A percentile compares a stretch with the other conserved stretches of the same genome.
Evolutionary conservation across 306 rosid genomes (phyloP).

Genomic region (Cucumis melo): DNA sequence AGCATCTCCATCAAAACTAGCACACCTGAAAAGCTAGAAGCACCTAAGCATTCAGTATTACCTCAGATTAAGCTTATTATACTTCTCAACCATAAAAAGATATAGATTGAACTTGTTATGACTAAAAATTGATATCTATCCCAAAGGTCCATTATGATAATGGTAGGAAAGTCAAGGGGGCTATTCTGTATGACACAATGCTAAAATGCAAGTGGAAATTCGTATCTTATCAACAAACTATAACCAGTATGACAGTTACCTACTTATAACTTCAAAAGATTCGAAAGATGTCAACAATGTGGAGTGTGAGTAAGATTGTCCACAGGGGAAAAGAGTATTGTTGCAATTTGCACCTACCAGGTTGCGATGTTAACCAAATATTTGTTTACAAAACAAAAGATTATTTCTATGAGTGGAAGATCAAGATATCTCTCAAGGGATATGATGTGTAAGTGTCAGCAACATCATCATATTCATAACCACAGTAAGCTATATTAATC

Average conservation of each 20-base stretch:
- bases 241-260: background rate
- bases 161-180: background rate
- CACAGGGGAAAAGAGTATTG: background rate
- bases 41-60: constrained; percentile 13
- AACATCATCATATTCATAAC: background rate
- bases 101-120: background rate
- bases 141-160: background rate
- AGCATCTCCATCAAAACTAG: constrained; percentile 97
- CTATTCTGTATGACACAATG: background rate
- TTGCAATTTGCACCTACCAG: background rate
- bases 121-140: background rate
- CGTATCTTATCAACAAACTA: background rate
- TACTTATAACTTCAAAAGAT: background rate
- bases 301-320: background rate
- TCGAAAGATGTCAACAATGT: background rate
- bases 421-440: background rate
- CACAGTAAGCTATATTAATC: background rate
- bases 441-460: background rate
- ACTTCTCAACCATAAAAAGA: background rate
- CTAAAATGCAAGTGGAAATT: background rate
- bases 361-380: background rate
- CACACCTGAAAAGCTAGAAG: constrained; percentile 79
- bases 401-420: background rate
- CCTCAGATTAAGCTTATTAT: background rate
- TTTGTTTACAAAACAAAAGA: background rate